Evolutionary conservation across 345 rosid species (phyloP).

Genomic region (Anastatica hierochuntica): DNA sequence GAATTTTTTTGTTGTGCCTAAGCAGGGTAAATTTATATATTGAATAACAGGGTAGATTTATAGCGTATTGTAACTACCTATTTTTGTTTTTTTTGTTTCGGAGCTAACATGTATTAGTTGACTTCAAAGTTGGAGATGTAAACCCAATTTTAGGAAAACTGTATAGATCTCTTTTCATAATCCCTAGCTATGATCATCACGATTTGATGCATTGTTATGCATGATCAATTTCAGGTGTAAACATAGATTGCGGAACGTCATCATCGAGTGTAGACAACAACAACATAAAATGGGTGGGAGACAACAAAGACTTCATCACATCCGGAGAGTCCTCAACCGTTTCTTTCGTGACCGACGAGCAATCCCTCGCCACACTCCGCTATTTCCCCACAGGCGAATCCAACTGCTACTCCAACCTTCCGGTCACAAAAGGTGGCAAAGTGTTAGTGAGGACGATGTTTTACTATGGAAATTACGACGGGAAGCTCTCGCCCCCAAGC

Average conservation of each 20-base stretch:
- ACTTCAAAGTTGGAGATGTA: too few relatives aligned
- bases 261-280: neutral
- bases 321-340: neutral
- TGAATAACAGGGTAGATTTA: too few relatives aligned
- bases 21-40: too few relatives aligned
- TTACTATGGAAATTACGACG: constrained; percentile 23
- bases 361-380: constrained; percentile 12
- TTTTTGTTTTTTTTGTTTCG: too few relatives aligned
- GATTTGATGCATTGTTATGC: neutral
- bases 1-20: too few relatives aligned
- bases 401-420: constrained; percentile 22
- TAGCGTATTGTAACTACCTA: too few relatives aligned
- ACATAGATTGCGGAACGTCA: constrained; percentile 26
- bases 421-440: constrained; percentile 10
- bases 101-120: too few relatives aligned
- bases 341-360: neutral
- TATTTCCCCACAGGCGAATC: constrained; percentile 16
- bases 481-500: neutral
- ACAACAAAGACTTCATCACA: constrained; percentile 17
- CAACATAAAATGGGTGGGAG: constrained; percentile 20
- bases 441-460: constrained; percentile 14
- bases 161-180: too few relatives aligned
- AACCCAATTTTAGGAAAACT: too few relatives aligned
- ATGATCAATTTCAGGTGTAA: constrained; percentile 5
- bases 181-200: neutral